Evolutionary conservation across 306 rosid species (phyloP), one percentile per base, ranked within the genome.

Genomic region (Hippophae rhamnoides): DNA sequence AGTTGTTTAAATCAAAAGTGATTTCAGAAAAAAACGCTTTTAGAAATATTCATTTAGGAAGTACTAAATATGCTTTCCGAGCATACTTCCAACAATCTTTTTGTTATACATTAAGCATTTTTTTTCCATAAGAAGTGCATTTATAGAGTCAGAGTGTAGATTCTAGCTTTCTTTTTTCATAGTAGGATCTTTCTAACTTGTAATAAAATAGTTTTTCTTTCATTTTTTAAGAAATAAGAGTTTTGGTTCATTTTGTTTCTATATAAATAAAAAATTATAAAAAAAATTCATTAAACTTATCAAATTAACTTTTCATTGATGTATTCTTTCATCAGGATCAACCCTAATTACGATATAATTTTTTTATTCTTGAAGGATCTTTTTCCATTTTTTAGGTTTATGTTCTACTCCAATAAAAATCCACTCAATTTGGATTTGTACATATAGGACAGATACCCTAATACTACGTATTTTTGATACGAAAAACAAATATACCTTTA

Each of bases 381-480:
- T 56, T 1, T 27, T 13, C 38, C 0, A 50, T 50, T 6, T 50
- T 50, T 50, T 50, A 50, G 8, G 45, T n/a, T 41, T 57, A 26
- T 38, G 61, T 5, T 57, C 47, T 38, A 57, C 61, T 31, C 0
- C 8, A 44, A 47, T 57, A 57, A 57, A 9, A 43, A 57, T 13
- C 13, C 41, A 5, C 1, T 8, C 25, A 8, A 40, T 40, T 57
- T 57, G 8, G 9, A 57, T 57, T 57, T 57, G 46, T 47, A 57
- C 47, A 31, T 57, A 57, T 57, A 38, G 13, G 61, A 57, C 47
- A 57, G 41, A 57, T 57, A 13, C 45, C 41, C 18, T 1, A 41
- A 57, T 38, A 57, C 1, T 18, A 57, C 2, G 23, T 57, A 48
- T 57, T 57, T 57, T 57, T 57, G 5, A 45, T 40, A 26, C 14